Conservation (phyloP, 129 eudicot species). For the Flaveria sonorensis region DNA sequence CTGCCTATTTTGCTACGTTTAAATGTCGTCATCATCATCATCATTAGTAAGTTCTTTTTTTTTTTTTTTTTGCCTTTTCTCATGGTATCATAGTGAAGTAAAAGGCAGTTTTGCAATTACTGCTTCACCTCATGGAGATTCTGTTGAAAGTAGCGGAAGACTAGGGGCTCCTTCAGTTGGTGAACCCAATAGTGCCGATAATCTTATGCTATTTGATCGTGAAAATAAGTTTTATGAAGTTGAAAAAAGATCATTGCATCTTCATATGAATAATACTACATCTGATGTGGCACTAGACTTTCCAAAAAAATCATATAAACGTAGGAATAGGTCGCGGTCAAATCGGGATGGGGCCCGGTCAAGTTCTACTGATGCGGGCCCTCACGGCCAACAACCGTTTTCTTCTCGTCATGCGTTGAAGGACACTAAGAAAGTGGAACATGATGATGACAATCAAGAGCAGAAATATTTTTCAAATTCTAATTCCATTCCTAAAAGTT, state of each 20-base stretch:
- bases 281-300: constrained; percentile 59
- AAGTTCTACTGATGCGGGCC: constrained; percentile 53
- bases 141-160: constrained; percentile 92
- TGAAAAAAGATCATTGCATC: constrained; percentile 34
- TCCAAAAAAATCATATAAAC: constrained; percentile 78
- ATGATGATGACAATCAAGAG: constrained; percentile 48
- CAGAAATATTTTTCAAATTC: constrained; percentile 30
- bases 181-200: constrained; percentile 97
- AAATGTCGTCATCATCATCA: neutral
- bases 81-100: constrained; percentile 64
- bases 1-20: neutral
- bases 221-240: constrained; percentile 58
- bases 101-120: constrained; percentile 86
- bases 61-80: neutral
- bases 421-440: constrained; percentile 45
- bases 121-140: constrained; percentile 93
- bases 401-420: constrained; percentile 58
- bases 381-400: constrained; percentile 44
- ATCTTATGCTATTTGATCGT: constrained; percentile 83
- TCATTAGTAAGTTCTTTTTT: neutral
- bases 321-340: constrained; percentile 72
- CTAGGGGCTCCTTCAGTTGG: constrained; percentile 54
- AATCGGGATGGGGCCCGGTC: constrained; percentile 73
- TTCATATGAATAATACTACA: constrained; percentile 55
- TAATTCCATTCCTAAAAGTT: constrained; percentile 47